These are phyloP conservation scores for Clavispora asparagi DNA, from an alignment of 805 yeast species.

Conservation along the genomic window DNA sequence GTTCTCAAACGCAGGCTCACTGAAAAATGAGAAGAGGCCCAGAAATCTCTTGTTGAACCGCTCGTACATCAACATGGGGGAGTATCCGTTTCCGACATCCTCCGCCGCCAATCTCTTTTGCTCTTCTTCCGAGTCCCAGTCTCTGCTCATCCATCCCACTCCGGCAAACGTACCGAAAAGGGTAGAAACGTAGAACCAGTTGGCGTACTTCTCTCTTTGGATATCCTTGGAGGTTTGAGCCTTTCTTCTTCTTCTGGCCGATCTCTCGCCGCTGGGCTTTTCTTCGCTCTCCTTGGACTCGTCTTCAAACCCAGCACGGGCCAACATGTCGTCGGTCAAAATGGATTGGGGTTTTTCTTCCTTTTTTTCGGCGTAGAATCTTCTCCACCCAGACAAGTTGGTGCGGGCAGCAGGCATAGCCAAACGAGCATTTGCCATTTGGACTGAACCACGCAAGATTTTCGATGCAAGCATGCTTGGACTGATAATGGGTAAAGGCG, in stretches of 20 bases:
- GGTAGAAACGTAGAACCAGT: slow-evolving; percentile 59
- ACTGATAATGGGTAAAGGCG: not conserved
- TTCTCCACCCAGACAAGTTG: slow-evolving; percentile 1
- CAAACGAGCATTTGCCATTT: slow-evolving; percentile 4
- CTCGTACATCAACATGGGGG: slow-evolving; percentile 58
- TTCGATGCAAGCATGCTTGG: not conserved
- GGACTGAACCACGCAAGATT: not conserved
- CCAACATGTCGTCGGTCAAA: slow-evolving; percentile 74
- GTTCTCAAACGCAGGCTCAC: slow-evolving; percentile 91
- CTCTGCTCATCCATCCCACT: slow-evolving; percentile 65
- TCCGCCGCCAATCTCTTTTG: slow-evolving; percentile 45
- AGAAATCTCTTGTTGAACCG: slow-evolving; percentile 69
- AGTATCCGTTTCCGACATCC: slow-evolving; percentile 60
- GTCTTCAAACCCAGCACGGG: slow-evolving; percentile 77
- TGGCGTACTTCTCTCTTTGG: slow-evolving; percentile 79
- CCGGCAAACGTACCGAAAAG: slow-evolving; percentile 53
- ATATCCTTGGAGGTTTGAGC: slow-evolving; percentile 63
- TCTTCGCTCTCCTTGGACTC: slow-evolving; percentile 15
- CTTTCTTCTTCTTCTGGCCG: slow-evolving; percentile 30
- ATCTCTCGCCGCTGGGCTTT: slow-evolving; percentile 8
- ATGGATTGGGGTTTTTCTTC: slow-evolving; percentile 42
- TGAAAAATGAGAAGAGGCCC: slow-evolving; percentile 74
- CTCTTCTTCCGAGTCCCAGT: slow-evolving; percentile 80
- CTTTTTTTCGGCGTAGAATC: slow-evolving; percentile 18
- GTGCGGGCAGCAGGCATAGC: slow-evolving; percentile 3